Evolutionary conservation across 2,329 filamentous ascomycete species (phyloP), one percentile per base, ranked within the genome.

Genomic region (Pezicula neosporulosa): DNA sequence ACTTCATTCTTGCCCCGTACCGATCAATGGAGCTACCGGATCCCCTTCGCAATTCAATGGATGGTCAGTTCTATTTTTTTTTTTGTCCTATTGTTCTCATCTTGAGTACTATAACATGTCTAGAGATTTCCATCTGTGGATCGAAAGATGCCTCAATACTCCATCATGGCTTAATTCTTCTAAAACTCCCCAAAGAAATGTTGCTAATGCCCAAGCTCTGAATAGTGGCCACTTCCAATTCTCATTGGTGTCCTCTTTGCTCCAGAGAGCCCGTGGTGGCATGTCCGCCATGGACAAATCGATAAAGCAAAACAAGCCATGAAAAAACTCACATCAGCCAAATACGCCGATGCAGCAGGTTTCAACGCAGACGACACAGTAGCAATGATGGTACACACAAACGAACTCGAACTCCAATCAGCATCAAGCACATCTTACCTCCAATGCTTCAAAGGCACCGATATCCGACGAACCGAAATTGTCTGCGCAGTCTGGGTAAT

Each of bases 331-430:
- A 60, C 60, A 4, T 56, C 75, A 67, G 35, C 72, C 27, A 49
- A 43, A 15, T 50, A 59, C 28, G 47, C 53, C 33, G 49, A 49
- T 28, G 42, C 42, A 15, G 42, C 42, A 27, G 42, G 42, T 15
- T 63, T 62, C 51, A 56, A 56, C 38, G 50, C 51, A 9, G 58
- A 63, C 15, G 49, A 54, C 9, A 56, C 50, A 3, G 52, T 84
- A 8, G 70, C 76, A 3, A 73, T 77, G 58, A 82, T 85, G 57
- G 64, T 72, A 13, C 74, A 81, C 57, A 84, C 81, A 0, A 77
- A 84, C 56, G 70, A 76, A 50, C 64, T 80, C 1, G 81, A 85
- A 60, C 70, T 74, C 50, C 69, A 76, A 39, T 65, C 68, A 2
- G 56, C 56, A 6, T 43, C 44, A 19, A 73, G 73, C 1, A 77